A percentile compares a stretch with the other conserved stretches of the same genome.
Evolutionary conservation across 768 basidiomycete genomes (phyloP).

Genomic region (Obba rivulosa): DNA sequence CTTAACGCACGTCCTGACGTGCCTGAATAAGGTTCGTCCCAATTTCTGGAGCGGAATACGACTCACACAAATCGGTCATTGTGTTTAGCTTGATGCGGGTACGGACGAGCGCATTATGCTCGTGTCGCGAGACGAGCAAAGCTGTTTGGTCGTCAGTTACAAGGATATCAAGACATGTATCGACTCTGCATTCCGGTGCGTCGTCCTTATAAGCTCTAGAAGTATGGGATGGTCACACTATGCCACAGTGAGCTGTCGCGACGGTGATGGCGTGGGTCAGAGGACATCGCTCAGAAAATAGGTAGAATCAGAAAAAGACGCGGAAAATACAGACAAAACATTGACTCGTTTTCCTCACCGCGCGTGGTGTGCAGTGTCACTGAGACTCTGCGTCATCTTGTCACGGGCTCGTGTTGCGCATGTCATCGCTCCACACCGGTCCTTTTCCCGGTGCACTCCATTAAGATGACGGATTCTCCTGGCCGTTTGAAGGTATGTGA

Average conservation of each 20-base stretch:
- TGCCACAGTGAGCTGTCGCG: conserved; percentile 41
- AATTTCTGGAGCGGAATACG: background rate
- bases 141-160: conserved; percentile 90
- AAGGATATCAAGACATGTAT: conserved; percentile 86
- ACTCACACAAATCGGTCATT: background rate
- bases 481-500: too few species aligned
- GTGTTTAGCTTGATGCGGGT: conserved; percentile 80
- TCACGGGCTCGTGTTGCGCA: background rate
- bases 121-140: conserved; percentile 92
- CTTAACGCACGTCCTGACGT: conserved; percentile 84
- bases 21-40: conserved; percentile 80
- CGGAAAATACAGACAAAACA: conserved; percentile 43
- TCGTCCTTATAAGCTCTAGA: conserved; percentile 12
- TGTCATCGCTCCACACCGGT: too few species aligned
- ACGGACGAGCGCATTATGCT: conserved; percentile 95
- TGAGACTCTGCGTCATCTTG: too few species aligned
- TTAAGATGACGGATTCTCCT: too few species aligned
- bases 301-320: conserved; percentile 67
- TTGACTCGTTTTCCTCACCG: conserved; percentile 1
- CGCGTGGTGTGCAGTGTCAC: too few species aligned
- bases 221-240: background rate
- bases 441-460: too few species aligned
- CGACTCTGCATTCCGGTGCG: conserved; percentile 78
- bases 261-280: conserved; percentile 11
- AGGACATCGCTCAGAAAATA: conserved; percentile 37